Conservation (phyloP, 31 red algal species). For the Porphyra umbilicalis region DNA sequence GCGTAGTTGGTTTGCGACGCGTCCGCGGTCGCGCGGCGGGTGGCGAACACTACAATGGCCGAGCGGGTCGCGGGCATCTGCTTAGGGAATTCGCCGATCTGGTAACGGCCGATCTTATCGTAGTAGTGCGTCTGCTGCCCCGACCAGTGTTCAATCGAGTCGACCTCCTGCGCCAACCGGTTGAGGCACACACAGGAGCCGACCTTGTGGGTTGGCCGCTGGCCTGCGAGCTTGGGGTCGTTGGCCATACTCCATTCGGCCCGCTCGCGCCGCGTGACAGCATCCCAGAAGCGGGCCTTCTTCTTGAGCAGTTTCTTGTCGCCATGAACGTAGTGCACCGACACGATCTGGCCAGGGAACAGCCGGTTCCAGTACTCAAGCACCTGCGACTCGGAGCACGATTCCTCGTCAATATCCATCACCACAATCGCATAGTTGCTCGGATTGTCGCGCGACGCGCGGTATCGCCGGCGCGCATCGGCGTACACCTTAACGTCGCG, state of each 20-base stretch:
- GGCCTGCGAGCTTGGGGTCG: conserved; percentile 27
- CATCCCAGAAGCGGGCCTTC: conserved; percentile 35
- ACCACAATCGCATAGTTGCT: conserved; percentile 68
- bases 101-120: conserved; percentile 16
- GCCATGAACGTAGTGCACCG: conserved; percentile 27
- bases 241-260: conserved; percentile 43
- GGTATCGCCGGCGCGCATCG: conserved; percentile 34
- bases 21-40: conserved; percentile 25
- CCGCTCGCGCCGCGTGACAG: conserved; percentile 40
- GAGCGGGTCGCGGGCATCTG: conserved; percentile 19
- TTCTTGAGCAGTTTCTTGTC: conserved; percentile 21
- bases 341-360: conserved; percentile 29
- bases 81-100: conserved; percentile 8
- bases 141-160: conserved; percentile 63
- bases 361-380: conserved; percentile 53
- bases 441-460: conserved; percentile 29
- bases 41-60: conserved; percentile 50
- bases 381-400: conserved; percentile 16
- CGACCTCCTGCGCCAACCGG: conserved; percentile 10
- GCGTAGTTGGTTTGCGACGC: conserved; percentile 62
- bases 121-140: conserved; percentile 35
- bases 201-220: conserved; percentile 30
- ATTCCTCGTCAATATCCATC: conserved; percentile 34
- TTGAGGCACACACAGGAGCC: conserved; percentile 25
- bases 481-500: conserved; percentile 37